phyloP scores from a whole-genome alignment of 352 stramenopile genomes.

The Pseudoperonospora humuli region DNA sequence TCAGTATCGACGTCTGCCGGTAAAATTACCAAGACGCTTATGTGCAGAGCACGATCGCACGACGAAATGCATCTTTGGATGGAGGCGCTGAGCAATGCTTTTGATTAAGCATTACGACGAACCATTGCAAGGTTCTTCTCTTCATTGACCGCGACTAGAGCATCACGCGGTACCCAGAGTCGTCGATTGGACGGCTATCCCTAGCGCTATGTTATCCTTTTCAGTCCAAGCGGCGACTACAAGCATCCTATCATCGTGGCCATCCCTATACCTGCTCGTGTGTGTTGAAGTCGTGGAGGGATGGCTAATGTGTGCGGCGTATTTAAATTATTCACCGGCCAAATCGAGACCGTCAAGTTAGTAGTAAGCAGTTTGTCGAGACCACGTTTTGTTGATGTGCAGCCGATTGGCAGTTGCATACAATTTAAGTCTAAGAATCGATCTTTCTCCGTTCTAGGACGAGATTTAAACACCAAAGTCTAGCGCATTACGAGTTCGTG shows the following conservation, averaged over 20 bases:
- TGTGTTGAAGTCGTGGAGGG: conserved; percentile 12
- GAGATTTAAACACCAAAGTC: too few species aligned
- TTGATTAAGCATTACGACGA: conserved; percentile 31
- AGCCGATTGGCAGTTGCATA: conserved; percentile 34
- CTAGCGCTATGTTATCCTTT: conserved; percentile 14
- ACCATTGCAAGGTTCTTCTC: conserved; percentile 11
- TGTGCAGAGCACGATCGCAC: conserved; percentile 54
- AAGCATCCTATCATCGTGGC: conserved; percentile 14
- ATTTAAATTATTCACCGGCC: conserved; percentile 44
- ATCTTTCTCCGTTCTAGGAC: too few species aligned
- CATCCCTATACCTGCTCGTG: conserved; percentile 8
- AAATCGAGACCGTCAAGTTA: conserved; percentile 25
- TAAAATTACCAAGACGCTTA: conserved; percentile 64
- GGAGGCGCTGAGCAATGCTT: conserved; percentile 45
- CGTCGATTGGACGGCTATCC: conserved; percentile 32
- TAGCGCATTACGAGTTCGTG: too few species aligned
- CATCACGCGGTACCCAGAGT: conserved; percentile 21
- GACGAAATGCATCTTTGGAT: conserved; percentile 77
- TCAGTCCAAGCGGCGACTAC: conserved; percentile 8
- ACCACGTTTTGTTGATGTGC: conserved; percentile 19
- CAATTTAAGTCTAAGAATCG: conserved; percentile 20
- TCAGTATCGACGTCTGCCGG: conserved; percentile 52
- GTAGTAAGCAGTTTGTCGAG: conserved; percentile 34
- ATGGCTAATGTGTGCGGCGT: conserved; percentile 23
- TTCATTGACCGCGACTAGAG: conserved; percentile 11